Percentiles rank a stretch among this genome's conserved stretches.
phyloP scores from a whole-genome alignment of 257 asterid genomes.

The Hygrophila difformis region DNA sequence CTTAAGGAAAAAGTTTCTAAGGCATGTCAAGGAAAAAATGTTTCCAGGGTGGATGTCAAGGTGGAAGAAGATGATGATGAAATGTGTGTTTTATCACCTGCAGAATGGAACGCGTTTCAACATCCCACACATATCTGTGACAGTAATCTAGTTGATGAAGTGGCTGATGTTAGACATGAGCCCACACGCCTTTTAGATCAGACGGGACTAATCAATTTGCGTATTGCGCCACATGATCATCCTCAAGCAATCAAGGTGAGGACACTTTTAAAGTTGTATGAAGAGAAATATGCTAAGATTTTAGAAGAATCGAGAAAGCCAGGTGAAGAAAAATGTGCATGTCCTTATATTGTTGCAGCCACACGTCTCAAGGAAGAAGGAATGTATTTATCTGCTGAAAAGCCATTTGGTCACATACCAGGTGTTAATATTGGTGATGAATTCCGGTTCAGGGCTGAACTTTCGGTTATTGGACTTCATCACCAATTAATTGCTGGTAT shows the following conservation, averaged over 20 bases:
- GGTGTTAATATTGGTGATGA: conserved; percentile 91
- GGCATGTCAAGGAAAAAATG: not conserved
- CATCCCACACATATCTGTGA: not conserved
- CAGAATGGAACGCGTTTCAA: conserved; percentile 10
- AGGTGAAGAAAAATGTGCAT: conserved; percentile 18
- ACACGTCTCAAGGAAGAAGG: conserved; percentile 15
- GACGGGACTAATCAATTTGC: not conserved
- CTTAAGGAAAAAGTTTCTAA: not conserved
- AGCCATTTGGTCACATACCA: conserved; percentile 49
- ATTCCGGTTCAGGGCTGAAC: conserved; percentile 82
- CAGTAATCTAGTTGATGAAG: not conserved
- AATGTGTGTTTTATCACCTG: conserved; percentile 3
- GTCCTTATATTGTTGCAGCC: conserved; percentile 13
- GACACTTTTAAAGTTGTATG: not conserved
- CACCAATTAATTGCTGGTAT: conserved; percentile 67
- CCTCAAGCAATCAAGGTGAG: not conserved
- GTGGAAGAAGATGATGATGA: conserved; percentile 14
- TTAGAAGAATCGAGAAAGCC: too few relatives aligned
- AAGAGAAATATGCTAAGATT: conserved; percentile 21
- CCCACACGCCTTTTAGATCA: not conserved
- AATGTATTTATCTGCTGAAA: conserved; percentile 1
- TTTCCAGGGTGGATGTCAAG: not conserved
- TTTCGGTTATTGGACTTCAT: conserved; percentile 76
- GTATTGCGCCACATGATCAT: not conserved
- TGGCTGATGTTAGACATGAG: too few relatives aligned